Evolutionary conservation across 345 rosid species (phyloP).

Genomic region (Lepidium didymum): DNA sequence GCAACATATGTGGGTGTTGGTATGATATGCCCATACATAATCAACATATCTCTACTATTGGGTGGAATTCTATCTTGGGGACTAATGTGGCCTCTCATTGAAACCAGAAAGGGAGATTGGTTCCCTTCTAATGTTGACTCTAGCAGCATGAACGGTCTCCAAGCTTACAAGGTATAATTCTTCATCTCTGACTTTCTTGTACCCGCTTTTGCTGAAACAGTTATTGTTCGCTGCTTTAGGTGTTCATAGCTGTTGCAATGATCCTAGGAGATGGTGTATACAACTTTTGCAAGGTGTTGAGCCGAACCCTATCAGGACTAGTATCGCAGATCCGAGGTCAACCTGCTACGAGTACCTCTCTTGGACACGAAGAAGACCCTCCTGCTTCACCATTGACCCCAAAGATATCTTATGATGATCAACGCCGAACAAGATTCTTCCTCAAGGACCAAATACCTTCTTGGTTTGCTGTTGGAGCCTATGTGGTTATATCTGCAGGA

Average conservation of each 20-base stretch:
- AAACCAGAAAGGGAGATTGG: constrained; percentile 64
- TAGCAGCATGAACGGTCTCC: constrained; percentile 67
- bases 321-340: neutral
- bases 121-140: constrained; percentile 37
- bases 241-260: constrained; percentile 78
- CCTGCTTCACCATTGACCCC: constrained; percentile 23
- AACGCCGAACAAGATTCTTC: constrained; percentile 49
- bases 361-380: constrained; percentile 16
- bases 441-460: constrained; percentile 63
- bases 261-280: constrained; percentile 88
- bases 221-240: constrained; percentile 19
- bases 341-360: neutral
- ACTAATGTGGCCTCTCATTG: constrained; percentile 77
- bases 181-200: neutral
- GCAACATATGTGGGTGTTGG: constrained; percentile 89
- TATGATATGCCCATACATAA: constrained; percentile 87
- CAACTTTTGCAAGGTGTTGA: constrained; percentile 55
- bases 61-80: constrained; percentile 88
- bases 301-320: constrained; percentile 39
- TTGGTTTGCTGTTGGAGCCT: constrained; percentile 52
- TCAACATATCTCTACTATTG: constrained; percentile 65
- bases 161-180: constrained; percentile 59
- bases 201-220: neutral
- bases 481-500: constrained; percentile 41
- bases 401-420: constrained; percentile 37